These are phyloP conservation scores for Claviceps arundinis DNA, from an alignment of 2,329 filamentous ascomycete genomes.

Conservation along the genomic window DNA sequence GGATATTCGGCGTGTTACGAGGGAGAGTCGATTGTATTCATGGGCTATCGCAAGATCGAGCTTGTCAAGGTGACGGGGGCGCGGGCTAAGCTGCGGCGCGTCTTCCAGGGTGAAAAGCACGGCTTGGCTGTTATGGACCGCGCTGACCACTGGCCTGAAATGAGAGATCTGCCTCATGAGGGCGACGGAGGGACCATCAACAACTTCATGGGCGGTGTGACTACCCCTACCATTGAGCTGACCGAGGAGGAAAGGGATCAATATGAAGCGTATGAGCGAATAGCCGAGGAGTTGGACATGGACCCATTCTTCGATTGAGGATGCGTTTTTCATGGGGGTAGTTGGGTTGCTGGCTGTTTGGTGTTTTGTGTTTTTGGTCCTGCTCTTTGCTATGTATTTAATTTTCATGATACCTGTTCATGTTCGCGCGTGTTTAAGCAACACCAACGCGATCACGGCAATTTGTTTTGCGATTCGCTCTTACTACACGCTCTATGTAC, in stretches of 20 bases:
- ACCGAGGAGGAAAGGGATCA: slow-evolving; percentile 3
- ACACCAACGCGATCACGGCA: too few relatives aligned
- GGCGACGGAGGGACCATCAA: slow-evolving; percentile 12
- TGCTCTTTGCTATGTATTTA: neutral
- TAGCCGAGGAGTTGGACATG: slow-evolving; percentile 8
- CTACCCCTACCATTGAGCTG: slow-evolving; percentile 1
- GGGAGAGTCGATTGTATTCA: slow-evolving; percentile 16
- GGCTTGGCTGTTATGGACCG: slow-evolving; percentile 14
- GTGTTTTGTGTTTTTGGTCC: neutral
- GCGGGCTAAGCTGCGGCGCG: slow-evolving; percentile 15
- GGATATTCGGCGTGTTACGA: slow-evolving; percentile 13
- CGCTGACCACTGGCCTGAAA: slow-evolving; percentile 15
- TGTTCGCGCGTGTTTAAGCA: neutral
- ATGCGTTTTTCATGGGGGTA: neutral
- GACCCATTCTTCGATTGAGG: slow-evolving; percentile 5
- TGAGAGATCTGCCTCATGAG: slow-evolving; percentile 13
- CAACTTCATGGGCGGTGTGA: slow-evolving; percentile 8
- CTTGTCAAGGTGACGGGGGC: slow-evolving; percentile 15
- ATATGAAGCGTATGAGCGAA: slow-evolving; percentile 5
- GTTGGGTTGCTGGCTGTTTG: neutral
- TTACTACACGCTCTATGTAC: too few relatives aligned
- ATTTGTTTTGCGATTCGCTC: too few relatives aligned
- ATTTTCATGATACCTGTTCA: neutral
- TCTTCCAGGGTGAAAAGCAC: slow-evolving; percentile 33
- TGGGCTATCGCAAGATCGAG: slow-evolving; percentile 14